These are phyloP conservation scores for Amborella trichopoda DNA, from an alignment of 164 flowering plant genomes.

Conservation along the genomic window DNA sequence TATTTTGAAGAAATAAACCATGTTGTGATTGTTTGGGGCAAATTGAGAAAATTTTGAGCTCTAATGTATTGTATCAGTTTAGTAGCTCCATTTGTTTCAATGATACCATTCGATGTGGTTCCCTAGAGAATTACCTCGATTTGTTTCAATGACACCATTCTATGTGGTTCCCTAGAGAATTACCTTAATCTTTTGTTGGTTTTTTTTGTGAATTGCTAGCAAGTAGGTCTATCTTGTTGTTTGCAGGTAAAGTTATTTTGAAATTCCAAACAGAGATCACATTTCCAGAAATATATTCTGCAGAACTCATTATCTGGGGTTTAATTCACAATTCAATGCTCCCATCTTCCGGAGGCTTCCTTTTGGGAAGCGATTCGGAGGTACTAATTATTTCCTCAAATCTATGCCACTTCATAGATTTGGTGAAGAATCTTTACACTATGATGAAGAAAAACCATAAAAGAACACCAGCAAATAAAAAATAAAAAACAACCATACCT, in stretches of 20 bases:
- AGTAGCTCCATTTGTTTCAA: background rate
- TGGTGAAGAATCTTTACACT: no score
- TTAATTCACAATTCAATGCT: constrained; percentile 28
- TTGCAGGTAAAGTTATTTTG: constrained; percentile 29
- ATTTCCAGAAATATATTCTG: constrained; percentile 58
- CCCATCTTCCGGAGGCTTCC: constrained; percentile 20
- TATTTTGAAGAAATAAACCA: no score
- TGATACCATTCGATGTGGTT: background rate
- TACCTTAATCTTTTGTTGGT: no score
- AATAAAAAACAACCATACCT: no score
- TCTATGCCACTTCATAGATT: no score
- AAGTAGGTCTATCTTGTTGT: constrained; percentile 30
- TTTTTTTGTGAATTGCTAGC: constrained; percentile 6
- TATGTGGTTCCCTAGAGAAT: background rate
- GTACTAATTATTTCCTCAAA: constrained; percentile 18
- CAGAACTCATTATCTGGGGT: constrained; percentile 45
- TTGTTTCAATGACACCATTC: background rate
- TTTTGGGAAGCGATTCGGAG: constrained; percentile 28
- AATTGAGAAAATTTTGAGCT: background rate
- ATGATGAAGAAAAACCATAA: no score
- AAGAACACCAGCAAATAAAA: no score
- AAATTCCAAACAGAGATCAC: constrained; percentile 29
- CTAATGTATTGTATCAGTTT: background rate
- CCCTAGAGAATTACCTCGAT: background rate
- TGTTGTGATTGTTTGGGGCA: background rate